Evolutionary conservation across 163 green algal species (phyloP).

Genomic region (Scenedesmus sp.): DNA sequence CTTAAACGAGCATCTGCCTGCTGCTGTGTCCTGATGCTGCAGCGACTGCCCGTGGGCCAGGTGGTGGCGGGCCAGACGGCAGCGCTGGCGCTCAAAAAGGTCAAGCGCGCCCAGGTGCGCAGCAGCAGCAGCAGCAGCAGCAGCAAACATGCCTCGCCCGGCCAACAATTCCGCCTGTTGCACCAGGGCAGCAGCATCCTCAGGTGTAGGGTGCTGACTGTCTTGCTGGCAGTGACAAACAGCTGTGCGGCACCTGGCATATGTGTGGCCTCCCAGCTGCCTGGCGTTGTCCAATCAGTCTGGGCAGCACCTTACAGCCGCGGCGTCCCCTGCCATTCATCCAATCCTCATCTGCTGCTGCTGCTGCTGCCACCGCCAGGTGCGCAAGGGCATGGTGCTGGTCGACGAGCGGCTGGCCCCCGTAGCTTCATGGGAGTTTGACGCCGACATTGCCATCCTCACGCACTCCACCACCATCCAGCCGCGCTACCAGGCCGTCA

Average conservation of each 20-base stretch:
- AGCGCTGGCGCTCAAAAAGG: constrained; percentile 90
- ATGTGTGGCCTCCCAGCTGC: not conserved
- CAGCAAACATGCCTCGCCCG: not conserved
- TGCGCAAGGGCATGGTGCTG: constrained; percentile 96
- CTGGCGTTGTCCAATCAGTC: not conserved
- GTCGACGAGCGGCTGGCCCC: constrained; percentile 78
- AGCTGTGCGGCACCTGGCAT: not conserved
- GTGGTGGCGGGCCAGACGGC: constrained; percentile 91
- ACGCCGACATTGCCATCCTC: constrained; percentile 95
- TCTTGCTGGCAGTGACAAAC: not conserved
- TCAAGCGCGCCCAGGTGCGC: constrained; percentile 71
- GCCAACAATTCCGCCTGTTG: not conserved
- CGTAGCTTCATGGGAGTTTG: constrained; percentile 89
- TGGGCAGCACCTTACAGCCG: not conserved
- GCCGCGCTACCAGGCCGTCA: constrained; percentile 90
- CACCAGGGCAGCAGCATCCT: not conserved
- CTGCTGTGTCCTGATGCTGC: not conserved
- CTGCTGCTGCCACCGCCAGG: constrained; percentile 52
- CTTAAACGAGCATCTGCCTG: not conserved
- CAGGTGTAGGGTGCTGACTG: not conserved
- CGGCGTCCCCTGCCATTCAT: not conserved
- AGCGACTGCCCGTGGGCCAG: constrained; percentile 85
- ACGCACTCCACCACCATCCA: constrained; percentile 95
- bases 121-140: not conserved
- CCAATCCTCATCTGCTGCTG: not conserved